Evolutionary conservation across 2,329 filamentous ascomycete genomes (phyloP).

Genomic region (Pseudovirgaria hyperparasitica): DNA sequence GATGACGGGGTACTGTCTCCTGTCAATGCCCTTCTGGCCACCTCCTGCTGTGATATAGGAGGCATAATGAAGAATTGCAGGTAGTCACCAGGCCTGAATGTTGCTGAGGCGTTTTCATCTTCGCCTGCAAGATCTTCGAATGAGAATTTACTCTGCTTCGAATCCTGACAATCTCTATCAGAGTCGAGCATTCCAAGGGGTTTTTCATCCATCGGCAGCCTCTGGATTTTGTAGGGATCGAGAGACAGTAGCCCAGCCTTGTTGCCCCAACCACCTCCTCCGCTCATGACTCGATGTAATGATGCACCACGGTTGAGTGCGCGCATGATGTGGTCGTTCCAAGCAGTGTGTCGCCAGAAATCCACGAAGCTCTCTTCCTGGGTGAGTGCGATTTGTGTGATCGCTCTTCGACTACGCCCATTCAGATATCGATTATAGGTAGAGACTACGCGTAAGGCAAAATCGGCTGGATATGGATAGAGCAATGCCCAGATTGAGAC

Average conservation of each 20-base stretch:
- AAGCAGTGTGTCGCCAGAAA: conserved; percentile 10
- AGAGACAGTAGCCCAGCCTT: conserved; percentile 70
- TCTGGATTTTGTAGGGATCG: too few species aligned
- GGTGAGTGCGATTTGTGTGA: conserved; percentile 6
- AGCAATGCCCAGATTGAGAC: conserved; percentile 65
- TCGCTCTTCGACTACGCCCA: neutral
- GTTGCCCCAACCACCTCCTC: conserved; percentile 72
- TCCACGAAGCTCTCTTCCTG: conserved; percentile 12
- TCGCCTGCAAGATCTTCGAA: conserved; percentile 13
- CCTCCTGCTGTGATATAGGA: conserved; percentile 1
- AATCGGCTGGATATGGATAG: conserved; percentile 29
- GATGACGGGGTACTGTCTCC: neutral
- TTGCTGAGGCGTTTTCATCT: conserved; percentile 29
- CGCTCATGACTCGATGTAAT: conserved; percentile 50
- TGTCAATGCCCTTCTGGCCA: conserved; percentile 1
- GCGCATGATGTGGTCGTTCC: conserved; percentile 10
- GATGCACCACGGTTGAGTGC: conserved; percentile 21
- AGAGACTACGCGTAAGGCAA: neutral
- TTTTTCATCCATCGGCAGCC: too few species aligned
- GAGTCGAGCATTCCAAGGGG: conserved; percentile 7
- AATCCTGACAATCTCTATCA: conserved; percentile 1
- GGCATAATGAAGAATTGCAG: conserved; percentile 33
- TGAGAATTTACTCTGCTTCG: conserved; percentile 2
- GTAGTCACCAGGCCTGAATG: conserved; percentile 49
- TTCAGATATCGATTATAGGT: neutral